Conservation (phyloP, 805 yeast genomes). For the Starmerella etchellsii region DNA sequence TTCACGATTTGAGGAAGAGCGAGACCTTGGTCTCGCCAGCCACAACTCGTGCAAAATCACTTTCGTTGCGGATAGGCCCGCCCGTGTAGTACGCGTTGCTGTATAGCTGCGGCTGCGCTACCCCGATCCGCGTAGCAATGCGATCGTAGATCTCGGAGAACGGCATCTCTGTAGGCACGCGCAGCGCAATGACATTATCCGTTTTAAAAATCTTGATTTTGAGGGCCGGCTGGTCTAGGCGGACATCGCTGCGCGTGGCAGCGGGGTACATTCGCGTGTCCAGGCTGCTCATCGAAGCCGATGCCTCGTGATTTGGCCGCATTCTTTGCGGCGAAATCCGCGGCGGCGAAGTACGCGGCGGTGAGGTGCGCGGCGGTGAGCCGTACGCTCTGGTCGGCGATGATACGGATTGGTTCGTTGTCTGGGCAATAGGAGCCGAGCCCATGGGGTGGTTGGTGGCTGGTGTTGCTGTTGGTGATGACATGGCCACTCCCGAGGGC, state of each 20-base stretch:
- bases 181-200: slow-evolving; percentile 30
- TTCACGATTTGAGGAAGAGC: slow-evolving; percentile 15
- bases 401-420: background rate
- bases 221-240: slow-evolving; percentile 12
- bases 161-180: slow-evolving; percentile 26
- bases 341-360: too few species aligned
- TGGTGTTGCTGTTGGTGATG: too few species aligned
- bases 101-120: slow-evolving; percentile 22
- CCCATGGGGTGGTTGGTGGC: too few species aligned
- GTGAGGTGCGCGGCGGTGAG: background rate
- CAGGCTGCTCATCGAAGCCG: background rate
- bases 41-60: slow-evolving; percentile 22
- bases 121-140: slow-evolving; percentile 26
- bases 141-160: slow-evolving; percentile 24
- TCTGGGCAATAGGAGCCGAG: background rate
- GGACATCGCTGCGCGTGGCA: background rate
- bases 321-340: background rate
- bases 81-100: slow-evolving; percentile 23
- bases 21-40: slow-evolving; percentile 25
- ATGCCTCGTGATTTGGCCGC: too few species aligned
- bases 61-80: slow-evolving; percentile 22
- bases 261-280: background rate
- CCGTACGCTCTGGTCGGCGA: background rate
- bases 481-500: too few species aligned
- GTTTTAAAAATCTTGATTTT: slow-evolving; percentile 30